Conservation (phyloP, 495 filamentous ascomycete species). For the Rhypophila decipiens region DNA sequence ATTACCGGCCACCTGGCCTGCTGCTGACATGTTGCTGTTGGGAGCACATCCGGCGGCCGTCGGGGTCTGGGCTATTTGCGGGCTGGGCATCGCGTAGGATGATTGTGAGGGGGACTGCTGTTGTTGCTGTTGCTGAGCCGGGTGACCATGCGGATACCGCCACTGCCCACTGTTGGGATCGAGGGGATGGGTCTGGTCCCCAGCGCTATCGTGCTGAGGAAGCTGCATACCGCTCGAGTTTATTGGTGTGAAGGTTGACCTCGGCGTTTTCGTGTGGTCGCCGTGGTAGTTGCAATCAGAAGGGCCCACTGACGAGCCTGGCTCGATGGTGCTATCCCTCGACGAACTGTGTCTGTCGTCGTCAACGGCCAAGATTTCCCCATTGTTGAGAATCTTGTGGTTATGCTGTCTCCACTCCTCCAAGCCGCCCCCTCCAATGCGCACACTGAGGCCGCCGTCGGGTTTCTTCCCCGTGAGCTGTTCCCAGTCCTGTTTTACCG, state of each 20-base stretch:
- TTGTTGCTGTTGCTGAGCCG: background rate
- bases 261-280: slow-evolving; percentile 19
- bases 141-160: background rate
- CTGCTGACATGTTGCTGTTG: slow-evolving; percentile 2
- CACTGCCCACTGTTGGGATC: background rate
- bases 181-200: background rate
- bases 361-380: slow-evolving; percentile 26
- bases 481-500: slow-evolving; percentile 55
- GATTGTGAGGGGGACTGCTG: slow-evolving; percentile 9
- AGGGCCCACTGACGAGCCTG: slow-evolving; percentile 15
- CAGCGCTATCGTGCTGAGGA: background rate
- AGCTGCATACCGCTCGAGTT: slow-evolving; percentile 29
- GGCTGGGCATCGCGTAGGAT: slow-evolving; percentile 11
- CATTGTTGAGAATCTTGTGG: slow-evolving; percentile 34
- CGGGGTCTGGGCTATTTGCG: slow-evolving; percentile 8
- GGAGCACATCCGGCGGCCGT: no score
- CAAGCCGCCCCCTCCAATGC: slow-evolving; percentile 55
- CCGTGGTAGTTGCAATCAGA: slow-evolving; percentile 15
- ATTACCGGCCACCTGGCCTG: background rate
- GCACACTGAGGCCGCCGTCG: slow-evolving; percentile 26
- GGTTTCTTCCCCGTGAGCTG: slow-evolving; percentile 21
- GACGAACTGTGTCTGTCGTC: slow-evolving; percentile 26
- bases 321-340: slow-evolving; percentile 26
- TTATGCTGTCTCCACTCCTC: slow-evolving; percentile 59
- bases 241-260: slow-evolving; percentile 44